Evolutionary conservation across 495 filamentous ascomycete genomes (phyloP).

Genomic region (Aspergillus cristatus): DNA sequence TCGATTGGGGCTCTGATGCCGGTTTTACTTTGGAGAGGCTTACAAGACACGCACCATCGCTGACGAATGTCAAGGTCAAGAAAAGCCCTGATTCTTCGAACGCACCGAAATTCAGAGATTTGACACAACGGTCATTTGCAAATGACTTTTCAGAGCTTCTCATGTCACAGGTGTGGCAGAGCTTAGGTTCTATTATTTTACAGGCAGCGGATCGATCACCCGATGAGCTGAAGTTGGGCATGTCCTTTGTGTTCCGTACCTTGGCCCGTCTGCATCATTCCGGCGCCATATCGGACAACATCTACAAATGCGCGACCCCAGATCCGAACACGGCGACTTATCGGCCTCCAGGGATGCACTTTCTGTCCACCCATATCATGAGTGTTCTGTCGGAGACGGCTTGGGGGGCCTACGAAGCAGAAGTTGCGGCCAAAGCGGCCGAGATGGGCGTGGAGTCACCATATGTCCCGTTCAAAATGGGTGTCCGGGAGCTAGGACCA

Average conservation of each 20-base stretch:
- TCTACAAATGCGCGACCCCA: conserved; percentile 40
- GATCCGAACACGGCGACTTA: conserved; percentile 27
- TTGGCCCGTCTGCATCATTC: conserved; percentile 53
- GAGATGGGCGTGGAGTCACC: conserved; percentile 43
- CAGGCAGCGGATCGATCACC: conserved; percentile 34
- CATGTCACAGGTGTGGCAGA: conserved; percentile 26
- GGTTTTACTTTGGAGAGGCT: conserved; percentile 20
- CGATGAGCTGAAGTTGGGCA: conserved; percentile 35
- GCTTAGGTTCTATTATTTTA: conserved; percentile 46
- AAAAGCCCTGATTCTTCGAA: too few relatives aligned
- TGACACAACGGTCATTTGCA: conserved; percentile 18
- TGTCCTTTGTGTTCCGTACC: conserved; percentile 48
- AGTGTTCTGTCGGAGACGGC: conserved; percentile 54
- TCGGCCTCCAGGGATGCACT: conserved; percentile 49
- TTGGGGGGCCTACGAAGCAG: conserved; percentile 44
- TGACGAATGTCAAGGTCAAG: too few relatives aligned
- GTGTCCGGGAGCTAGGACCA: conserved; percentile 43
- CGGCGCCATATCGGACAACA: conserved; percentile 45
- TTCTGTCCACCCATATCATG: conserved; percentile 50
- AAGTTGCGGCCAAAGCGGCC: conserved; percentile 32
- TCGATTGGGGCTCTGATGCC: conserved; percentile 15
- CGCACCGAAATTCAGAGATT: too few relatives aligned
- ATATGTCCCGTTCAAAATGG: conserved; percentile 39
- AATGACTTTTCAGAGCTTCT: conserved; percentile 13
- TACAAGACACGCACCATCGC: too few relatives aligned